Conservation (phyloP, 1,284 basidiomycete genomes). For the Irpex sp. region DNA sequence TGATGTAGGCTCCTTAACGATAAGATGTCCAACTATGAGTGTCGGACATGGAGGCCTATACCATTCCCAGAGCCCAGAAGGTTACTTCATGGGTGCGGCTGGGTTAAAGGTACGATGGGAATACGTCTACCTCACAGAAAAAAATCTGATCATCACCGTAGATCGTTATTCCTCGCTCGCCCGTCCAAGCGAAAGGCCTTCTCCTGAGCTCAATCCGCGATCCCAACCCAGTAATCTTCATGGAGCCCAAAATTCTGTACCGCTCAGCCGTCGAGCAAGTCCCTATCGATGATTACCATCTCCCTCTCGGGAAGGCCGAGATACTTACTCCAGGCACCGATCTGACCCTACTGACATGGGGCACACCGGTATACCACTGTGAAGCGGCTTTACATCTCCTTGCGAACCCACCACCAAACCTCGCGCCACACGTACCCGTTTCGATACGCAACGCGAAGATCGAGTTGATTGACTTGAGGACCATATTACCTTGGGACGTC, state of each 20-base stretch:
- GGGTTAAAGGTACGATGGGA: constrained; percentile 71
- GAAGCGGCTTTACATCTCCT: constrained; percentile 77
- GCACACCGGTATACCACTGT: constrained; percentile 89
- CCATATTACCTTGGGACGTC: constrained; percentile 88
- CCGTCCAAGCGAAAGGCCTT: constrained; percentile 92
- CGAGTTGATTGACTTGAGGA: constrained; percentile 89
- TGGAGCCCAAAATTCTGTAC: constrained; percentile 93
- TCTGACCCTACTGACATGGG: constrained; percentile 87
- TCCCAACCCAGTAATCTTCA: constrained; percentile 90
- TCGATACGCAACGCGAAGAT: constrained; percentile 71
- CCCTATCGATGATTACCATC: constrained; percentile 80
- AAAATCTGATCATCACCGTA: constrained; percentile 25
- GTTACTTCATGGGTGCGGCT: constrained; percentile 88
- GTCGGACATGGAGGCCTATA: constrained; percentile 94
- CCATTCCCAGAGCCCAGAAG: constrained; percentile 93
- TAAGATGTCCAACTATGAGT: constrained; percentile 86
- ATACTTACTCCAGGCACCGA: constrained; percentile 73
- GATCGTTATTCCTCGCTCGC: constrained; percentile 90
- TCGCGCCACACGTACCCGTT: constrained; percentile 69
- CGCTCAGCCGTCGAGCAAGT: constrained; percentile 90
- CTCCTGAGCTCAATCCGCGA: constrained; percentile 84
- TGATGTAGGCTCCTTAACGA: constrained; percentile 81
- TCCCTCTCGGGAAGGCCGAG: constrained; percentile 82
- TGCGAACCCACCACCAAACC: constrained; percentile 37
- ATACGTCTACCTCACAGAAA: neutral